These are phyloP conservation scores for Plasmodium gallinaceum DNA, from an alignment of 169 alveolate genomes.

Conservation along the genomic window DNA sequence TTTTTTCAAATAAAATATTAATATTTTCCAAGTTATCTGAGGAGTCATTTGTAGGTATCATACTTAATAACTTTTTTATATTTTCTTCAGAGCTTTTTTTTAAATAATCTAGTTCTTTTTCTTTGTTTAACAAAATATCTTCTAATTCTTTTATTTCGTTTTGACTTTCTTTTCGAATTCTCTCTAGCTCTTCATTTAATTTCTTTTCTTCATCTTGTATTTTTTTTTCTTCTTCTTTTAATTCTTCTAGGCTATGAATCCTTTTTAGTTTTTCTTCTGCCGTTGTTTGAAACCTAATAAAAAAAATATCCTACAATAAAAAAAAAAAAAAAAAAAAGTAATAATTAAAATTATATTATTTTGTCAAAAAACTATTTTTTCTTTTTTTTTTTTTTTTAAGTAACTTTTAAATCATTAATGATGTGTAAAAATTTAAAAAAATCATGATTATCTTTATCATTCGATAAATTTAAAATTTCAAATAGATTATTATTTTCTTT, in stretches of 20 bases:
- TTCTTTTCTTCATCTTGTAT: slow-evolving; percentile 62
- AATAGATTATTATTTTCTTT: slow-evolving; percentile 23
- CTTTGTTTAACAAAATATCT: slow-evolving; percentile 22
- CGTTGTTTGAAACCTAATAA: slow-evolving; percentile 54
- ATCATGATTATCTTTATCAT: slow-evolving; percentile 58
- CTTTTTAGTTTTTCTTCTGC: slow-evolving; percentile 42
- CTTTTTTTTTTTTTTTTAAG: neutral
- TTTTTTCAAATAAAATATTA: slow-evolving; percentile 53
- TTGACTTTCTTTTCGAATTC: slow-evolving; percentile 42
- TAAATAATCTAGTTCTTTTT: slow-evolving; percentile 35
- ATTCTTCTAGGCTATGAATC: slow-evolving; percentile 2
- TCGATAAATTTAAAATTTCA: slow-evolving; percentile 1
- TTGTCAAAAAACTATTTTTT: neutral
- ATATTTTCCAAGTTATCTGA: slow-evolving; percentile 56
- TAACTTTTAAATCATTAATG: slow-evolving; percentile 52
- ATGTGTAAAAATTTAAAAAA: slow-evolving; percentile 38
- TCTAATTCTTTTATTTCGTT: slow-evolving; percentile 37
- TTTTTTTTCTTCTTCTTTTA: slow-evolving; percentile 62
- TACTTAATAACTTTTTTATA: slow-evolving; percentile 22
- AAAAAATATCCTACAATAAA: slow-evolving; percentile 35
- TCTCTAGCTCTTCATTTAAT: slow-evolving; percentile 63
- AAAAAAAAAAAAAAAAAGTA: neutral
- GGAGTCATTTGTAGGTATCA: slow-evolving; percentile 35
- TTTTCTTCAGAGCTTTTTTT: slow-evolving; percentile 40
- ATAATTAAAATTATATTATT: neutral